A percentile compares a stretch with the other conserved stretches of the same genome.
These are phyloP conservation scores for Camelina hispida DNA, from an alignment of 345 rosid species.

Conservation along the genomic window DNA sequence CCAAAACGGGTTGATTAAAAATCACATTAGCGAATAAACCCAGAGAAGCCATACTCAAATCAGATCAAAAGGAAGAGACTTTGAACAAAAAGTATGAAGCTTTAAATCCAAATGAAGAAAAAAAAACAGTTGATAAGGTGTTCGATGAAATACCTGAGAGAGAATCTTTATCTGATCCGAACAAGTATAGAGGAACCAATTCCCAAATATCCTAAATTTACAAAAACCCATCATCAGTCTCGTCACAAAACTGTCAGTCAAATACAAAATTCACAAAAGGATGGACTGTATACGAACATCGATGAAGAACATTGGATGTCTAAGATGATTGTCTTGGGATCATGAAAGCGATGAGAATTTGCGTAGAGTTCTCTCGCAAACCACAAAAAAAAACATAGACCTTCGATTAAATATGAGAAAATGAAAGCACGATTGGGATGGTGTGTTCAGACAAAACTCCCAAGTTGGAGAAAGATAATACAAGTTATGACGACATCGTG, in stretches of 20 bases:
- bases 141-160: conserved; percentile 52
- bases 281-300: conserved; percentile 24
- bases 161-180: conserved; percentile 42
- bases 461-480: conserved; percentile 35
- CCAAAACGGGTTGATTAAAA: not conserved
- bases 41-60: not conserved
- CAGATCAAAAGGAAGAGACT: not conserved
- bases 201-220: conserved; percentile 49
- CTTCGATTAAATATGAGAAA: not conserved
- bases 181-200: conserved; percentile 35
- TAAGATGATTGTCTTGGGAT: conserved; percentile 29
- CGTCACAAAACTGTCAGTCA: not conserved
- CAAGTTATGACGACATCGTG: conserved; percentile 43
- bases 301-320: conserved; percentile 39
- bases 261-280: not conserved
- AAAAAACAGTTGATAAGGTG: not conserved
- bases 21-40: not conserved
- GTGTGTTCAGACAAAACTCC: not conserved
- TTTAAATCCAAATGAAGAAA: not conserved
- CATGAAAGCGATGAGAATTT: conserved; percentile 12
- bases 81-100: not conserved
- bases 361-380: not conserved
- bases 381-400: not conserved
- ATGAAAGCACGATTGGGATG: not conserved
- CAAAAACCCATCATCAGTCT: not conserved